Evolutionary conservation across 2,329 filamentous ascomycete species (phyloP).

Genomic region (Hypoxylon sp.): DNA sequence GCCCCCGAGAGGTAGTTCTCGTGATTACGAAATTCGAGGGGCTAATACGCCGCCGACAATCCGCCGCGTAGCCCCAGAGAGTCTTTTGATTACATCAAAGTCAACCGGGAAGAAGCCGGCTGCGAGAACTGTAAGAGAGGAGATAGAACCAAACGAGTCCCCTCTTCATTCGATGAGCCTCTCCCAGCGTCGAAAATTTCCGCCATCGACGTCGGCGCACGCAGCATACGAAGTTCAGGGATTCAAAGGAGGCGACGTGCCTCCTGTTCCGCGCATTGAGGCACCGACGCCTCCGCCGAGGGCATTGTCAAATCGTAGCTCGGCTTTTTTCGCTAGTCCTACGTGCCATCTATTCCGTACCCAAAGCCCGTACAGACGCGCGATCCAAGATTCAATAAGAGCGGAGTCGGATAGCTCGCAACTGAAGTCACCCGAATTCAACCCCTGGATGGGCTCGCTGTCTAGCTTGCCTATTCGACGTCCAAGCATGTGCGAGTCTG

Average conservation of each 20-base stretch:
- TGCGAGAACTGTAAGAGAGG: background rate
- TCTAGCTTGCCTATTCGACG: conserved; percentile 57
- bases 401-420: conserved; percentile 48
- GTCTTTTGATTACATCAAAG: conserved; percentile 26
- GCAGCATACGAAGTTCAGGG: conserved; percentile 42
- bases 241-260: background rate
- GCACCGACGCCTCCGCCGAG: conserved; percentile 44
- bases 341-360: conserved; percentile 65
- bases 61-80: conserved; percentile 44
- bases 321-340: conserved; percentile 65
- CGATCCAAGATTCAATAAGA: conserved; percentile 61
- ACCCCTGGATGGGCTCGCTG: conserved; percentile 56
- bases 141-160: background rate
- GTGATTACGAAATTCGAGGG: conserved; percentile 8
- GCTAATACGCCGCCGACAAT: conserved; percentile 41
- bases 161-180: background rate
- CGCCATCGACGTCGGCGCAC: conserved; percentile 17
- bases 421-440: conserved; percentile 48
- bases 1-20: conserved; percentile 42
- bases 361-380: conserved; percentile 66
- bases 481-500: conserved; percentile 56
- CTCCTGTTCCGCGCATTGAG: conserved; percentile 15
- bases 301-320: conserved; percentile 57
- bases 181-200: conserved; percentile 5
- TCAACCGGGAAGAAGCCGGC: conserved; percentile 13